Conservation (phyloP, 1,284 basidiomycete genomes). For the Boletellus dicymbophilus region DNA sequence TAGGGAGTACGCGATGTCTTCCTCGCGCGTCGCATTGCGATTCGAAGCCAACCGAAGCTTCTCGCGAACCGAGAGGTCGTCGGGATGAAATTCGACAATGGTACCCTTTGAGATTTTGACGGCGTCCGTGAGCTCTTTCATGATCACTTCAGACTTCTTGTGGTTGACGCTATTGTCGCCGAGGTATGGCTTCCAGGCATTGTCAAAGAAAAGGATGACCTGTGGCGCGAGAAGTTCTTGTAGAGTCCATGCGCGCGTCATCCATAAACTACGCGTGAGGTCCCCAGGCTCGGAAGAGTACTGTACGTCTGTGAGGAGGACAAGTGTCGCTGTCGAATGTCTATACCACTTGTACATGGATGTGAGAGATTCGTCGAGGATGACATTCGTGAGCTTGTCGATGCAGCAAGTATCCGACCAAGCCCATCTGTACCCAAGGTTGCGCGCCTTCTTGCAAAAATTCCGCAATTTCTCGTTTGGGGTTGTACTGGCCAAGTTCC, state of each 20-base stretch:
- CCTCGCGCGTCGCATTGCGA: slow-evolving; percentile 9
- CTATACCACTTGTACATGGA: slow-evolving; percentile 7
- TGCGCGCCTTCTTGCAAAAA: slow-evolving; percentile 4
- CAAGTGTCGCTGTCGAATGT: background rate
- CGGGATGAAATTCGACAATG: slow-evolving; percentile 12
- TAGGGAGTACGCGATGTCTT: slow-evolving; percentile 18
- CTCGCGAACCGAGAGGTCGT: slow-evolving; percentile 9
- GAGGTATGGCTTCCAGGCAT: slow-evolving; percentile 15
- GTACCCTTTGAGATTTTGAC: slow-evolving; percentile 5
- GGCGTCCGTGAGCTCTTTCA: slow-evolving; percentile 17
- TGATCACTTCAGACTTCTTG: slow-evolving; percentile 15
- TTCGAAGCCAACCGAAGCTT: slow-evolving; percentile 14
- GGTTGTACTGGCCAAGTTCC: background rate
- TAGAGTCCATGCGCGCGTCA: slow-evolving; percentile 17
- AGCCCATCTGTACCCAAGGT: slow-evolving; percentile 4
- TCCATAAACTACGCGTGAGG: slow-evolving; percentile 9
- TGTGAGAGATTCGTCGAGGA: slow-evolving; percentile 4
- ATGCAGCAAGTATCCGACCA: slow-evolving; percentile 8
- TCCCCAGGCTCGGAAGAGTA: background rate
- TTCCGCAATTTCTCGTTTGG: slow-evolving; percentile 3
- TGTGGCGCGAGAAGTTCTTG: slow-evolving; percentile 18
- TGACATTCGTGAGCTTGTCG: background rate
- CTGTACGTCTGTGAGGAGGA: background rate
- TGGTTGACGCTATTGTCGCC: slow-evolving; percentile 10
- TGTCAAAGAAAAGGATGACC: slow-evolving; percentile 14